Evolutionary conservation across 1,284 basidiomycete genomes (phyloP).

Genomic region (Cutaneotrichosporon spelunceum): DNA sequence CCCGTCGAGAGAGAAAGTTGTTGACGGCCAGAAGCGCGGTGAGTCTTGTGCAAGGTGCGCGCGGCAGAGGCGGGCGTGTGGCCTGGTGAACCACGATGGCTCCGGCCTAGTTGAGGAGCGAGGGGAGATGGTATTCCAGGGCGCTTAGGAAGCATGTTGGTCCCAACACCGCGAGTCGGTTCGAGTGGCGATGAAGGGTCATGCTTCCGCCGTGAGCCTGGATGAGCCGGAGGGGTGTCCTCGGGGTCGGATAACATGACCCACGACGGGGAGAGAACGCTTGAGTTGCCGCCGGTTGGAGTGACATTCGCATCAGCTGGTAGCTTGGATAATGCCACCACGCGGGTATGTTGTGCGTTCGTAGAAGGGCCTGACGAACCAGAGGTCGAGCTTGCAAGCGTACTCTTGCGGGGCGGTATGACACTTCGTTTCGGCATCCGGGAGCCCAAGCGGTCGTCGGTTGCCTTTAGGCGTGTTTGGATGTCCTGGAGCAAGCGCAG

Average conservation of each 20-base stretch:
- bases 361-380: not conserved
- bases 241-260: slow-evolving; percentile 43
- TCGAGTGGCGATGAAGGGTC: slow-evolving; percentile 31
- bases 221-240: slow-evolving; percentile 28
- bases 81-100: not conserved
- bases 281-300: slow-evolving; percentile 3
- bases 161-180: slow-evolving; percentile 5
- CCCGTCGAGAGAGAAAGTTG: slow-evolving; percentile 10
- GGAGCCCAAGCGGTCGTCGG: slow-evolving; percentile 42
- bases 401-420: slow-evolving; percentile 47
- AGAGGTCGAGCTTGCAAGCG: not conserved
- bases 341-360: slow-evolving; percentile 10
- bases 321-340: slow-evolving; percentile 8
- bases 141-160: slow-evolving; percentile 32
- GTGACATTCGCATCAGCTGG: slow-evolving; percentile 13
- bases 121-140: slow-evolving; percentile 49
- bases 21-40: slow-evolving; percentile 7
- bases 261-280: slow-evolving; percentile 42
- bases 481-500: slow-evolving; percentile 43
- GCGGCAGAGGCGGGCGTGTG: not conserved
- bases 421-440: slow-evolving; percentile 39
- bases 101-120: slow-evolving; percentile 10
- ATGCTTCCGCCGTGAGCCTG: not conserved
- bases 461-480: slow-evolving; percentile 41
- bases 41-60: not conserved